phyloP scores from a whole-genome alignment of 1,284 basidiomycete genomes.

The Ceratorhiza oryzae-sativae region DNA sequence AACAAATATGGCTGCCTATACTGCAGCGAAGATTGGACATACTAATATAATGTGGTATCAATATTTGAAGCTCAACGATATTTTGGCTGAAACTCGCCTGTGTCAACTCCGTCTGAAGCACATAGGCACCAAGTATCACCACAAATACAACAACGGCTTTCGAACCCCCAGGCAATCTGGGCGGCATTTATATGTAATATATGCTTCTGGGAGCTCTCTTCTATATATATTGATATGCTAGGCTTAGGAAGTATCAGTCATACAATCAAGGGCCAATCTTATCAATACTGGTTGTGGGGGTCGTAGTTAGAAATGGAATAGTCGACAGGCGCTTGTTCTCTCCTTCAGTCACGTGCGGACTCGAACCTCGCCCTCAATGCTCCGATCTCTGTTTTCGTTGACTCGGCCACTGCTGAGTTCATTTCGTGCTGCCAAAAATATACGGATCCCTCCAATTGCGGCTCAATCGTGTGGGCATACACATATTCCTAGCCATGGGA shows the following conservation, averaged over 20 bases:
- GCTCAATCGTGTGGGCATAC: slow-evolving; percentile 44
- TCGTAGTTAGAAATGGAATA: slow-evolving; percentile 6
- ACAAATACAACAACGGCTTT: slow-evolving; percentile 38
- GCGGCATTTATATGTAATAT: not conserved
- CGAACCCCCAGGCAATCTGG: slow-evolving; percentile 20
- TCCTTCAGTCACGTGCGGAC: not conserved
- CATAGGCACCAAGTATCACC: slow-evolving; percentile 44
- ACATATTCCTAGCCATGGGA: slow-evolving; percentile 48
- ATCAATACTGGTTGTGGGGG: slow-evolving; percentile 13
- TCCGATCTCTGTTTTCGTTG: slow-evolving; percentile 68
- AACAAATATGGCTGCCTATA: slow-evolving; percentile 80
- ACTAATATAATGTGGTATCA: slow-evolving; percentile 65
- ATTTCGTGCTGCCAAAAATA: slow-evolving; percentile 55
- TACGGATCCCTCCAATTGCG: slow-evolving; percentile 47
- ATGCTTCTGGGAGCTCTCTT: not conserved
- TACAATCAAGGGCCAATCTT: slow-evolving; percentile 18
- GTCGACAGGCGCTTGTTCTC: slow-evolving; percentile 7
- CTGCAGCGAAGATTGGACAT: slow-evolving; percentile 72
- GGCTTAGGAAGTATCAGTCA: slow-evolving; percentile 4
- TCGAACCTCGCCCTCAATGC: slow-evolving; percentile 54
- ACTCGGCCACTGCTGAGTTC: slow-evolving; percentile 64
- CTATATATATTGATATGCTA: not conserved
- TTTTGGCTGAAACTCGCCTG: slow-evolving; percentile 50
- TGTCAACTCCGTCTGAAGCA: slow-evolving; percentile 47
- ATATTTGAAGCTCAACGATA: slow-evolving; percentile 62